Base-by-base conservation (phyloP, 495 filamentous ascomycete genomes). In the Aspergillus ellipticus region DNA sequence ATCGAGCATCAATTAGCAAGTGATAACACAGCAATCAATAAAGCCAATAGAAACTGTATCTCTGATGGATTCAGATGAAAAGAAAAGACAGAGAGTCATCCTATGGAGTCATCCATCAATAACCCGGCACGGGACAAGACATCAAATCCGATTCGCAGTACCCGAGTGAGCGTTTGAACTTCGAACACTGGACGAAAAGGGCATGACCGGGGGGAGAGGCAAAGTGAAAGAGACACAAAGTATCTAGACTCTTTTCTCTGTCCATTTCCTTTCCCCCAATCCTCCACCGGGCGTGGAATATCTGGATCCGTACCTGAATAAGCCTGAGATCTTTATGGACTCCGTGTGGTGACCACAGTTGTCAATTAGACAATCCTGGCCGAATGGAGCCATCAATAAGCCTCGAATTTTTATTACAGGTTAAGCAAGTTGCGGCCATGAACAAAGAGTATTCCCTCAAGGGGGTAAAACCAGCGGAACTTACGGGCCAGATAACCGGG, bases 301-400 rank as follows among this genome's bases (percentile, higher is more conserved):
- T n/a, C 42, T 16, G 6, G 22, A 47, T 45, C 4, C 20, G 51
- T 21, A 46, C 22, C 31, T 54, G 26, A 54, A 54, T 54, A 53
- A 46, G 39, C 26, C 51, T 10, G 33, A 11, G 13, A 2, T 15
- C 9, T 11, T 35, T 5, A 35, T 10, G 10, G 8, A 15, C 5
- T 31, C 5, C 5, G 10, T 4, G 10, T 31, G 13, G 33, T 15
- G 33, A 3, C 33, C 13, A 10, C 10, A 9, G 9, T 11, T 11
- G 5, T 35, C 33, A 35, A 35, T 35, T 35, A 35, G 33, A 35
- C 13, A 35, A 11, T 3, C 13, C 11, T 6, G 33, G 33, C 33
- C 10, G 33, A 15, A 35, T 6, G 3, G 33, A 11, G 33, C 2
- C 3, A 11, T 35, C 33, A 35, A 35, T 35, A 35, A 35, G 33